Conservation (phyloP, 2,329 filamentous ascomycete genomes). For the Chrysosporium queenslandicum region DNA sequence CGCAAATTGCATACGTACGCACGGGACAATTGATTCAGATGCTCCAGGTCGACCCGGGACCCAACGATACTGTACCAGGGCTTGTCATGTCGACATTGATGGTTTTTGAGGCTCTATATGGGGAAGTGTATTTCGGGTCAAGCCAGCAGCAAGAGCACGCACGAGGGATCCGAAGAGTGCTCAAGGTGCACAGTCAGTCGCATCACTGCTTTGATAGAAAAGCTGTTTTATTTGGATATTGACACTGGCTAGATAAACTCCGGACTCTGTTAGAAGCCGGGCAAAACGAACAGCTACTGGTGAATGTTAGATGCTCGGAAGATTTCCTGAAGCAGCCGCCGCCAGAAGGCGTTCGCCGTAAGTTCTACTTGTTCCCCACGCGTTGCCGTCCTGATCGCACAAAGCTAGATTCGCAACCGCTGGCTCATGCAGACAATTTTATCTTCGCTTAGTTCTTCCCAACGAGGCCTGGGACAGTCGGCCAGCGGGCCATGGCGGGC, state of each 20-base stretch:
- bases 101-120: not conserved
- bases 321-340: not conserved
- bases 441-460: not conserved
- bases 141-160: not conserved
- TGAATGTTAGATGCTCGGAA: not conserved
- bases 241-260: not conserved
- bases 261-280: not conserved
- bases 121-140: not conserved
- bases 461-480: not conserved
- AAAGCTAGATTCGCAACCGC: too few species aligned
- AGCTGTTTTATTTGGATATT: not conserved
- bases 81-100: not conserved
- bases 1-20: not conserved
- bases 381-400: too few species aligned
- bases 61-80: not conserved
- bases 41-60: not conserved
- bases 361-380: too few species aligned
- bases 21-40: not conserved
- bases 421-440: not conserved
- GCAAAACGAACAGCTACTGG: too few species aligned
- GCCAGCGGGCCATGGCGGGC: not conserved
- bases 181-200: not conserved
- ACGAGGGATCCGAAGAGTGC: not conserved
- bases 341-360: too few species aligned
- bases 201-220: not conserved